Conservation (phyloP, 345 rosid species). For the Salix dunnii region DNA sequence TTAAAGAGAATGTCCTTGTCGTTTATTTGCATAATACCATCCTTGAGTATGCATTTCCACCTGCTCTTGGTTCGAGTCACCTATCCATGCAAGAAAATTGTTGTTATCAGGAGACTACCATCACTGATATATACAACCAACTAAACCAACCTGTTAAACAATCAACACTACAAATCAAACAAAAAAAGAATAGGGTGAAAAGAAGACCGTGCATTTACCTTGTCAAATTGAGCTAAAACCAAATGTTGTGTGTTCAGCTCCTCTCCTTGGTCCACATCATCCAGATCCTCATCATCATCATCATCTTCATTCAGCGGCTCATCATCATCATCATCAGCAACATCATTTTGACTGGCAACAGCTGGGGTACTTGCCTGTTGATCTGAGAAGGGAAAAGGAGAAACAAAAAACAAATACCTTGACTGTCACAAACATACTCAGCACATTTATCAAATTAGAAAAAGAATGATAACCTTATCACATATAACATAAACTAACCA, state of each 20-base stretch:
- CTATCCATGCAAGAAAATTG: conserved; percentile 34
- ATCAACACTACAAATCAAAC: background rate
- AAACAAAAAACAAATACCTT: conserved; percentile 4
- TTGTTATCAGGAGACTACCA: background rate
- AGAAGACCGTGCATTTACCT: conserved; percentile 42
- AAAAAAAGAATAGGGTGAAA: background rate
- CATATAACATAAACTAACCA: conserved; percentile 40
- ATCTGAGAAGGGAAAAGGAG: conserved; percentile 39
- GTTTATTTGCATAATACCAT: conserved; percentile 96
- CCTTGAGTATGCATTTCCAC: conserved; percentile 96
- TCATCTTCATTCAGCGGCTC: conserved; percentile 85
- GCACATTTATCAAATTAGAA: background rate
- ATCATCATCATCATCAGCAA: conserved; percentile 75
- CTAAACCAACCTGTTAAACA: background rate
- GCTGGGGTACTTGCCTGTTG: conserved; percentile 80
- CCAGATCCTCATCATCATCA: conserved; percentile 80
- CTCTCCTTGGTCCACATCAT: conserved; percentile 83
- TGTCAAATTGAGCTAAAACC: conserved; percentile 96
- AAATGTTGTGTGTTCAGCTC: conserved; percentile 92
- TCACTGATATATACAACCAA: background rate
- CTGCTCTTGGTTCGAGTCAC: conserved; percentile 93
- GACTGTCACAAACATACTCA: background rate
- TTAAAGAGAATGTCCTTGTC: conserved; percentile 91
- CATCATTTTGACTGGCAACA: conserved; percentile 43
- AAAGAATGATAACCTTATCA: background rate